A percentile compares a stretch with the other conserved stretches of the same genome.
Conservation (phyloP, 345 rosid species). For the Salix dunnii region DNA sequence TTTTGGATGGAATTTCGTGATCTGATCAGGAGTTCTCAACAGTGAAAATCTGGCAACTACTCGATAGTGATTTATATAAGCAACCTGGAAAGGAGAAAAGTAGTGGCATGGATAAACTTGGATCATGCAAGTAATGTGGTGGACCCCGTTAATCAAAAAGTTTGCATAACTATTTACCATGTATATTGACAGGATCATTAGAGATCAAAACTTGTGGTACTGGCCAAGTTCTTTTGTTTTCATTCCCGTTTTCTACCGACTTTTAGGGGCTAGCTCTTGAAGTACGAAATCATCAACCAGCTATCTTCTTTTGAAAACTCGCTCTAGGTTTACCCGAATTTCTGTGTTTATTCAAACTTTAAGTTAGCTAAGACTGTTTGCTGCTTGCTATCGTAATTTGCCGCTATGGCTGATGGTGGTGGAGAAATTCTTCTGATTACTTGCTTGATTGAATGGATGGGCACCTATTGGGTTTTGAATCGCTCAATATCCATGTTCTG, state of each 20-base stretch:
- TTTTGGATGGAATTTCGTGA: neutral
- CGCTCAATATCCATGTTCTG: neutral
- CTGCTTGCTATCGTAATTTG: neutral
- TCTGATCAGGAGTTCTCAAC: neutral
- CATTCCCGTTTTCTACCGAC: neutral
- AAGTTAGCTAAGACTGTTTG: neutral
- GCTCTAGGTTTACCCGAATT: neutral
- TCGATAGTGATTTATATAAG: neutral
- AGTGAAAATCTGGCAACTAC: neutral
- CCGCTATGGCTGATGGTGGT: neutral
- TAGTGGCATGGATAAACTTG: neutral
- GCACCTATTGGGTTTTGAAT: neutral
- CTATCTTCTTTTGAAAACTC: neutral
- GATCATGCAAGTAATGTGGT: constrained; percentile 4
- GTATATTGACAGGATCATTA: neutral
- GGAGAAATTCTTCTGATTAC: neutral
- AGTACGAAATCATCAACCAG: neutral
- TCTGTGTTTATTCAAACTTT: neutral
- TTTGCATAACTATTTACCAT: neutral
- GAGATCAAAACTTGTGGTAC: neutral
- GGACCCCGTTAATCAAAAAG: neutral
- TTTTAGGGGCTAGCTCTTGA: neutral
- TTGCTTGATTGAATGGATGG: neutral
- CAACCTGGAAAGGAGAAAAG: neutral
- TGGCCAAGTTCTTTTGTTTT: neutral